Conservation (phyloP, 192 early-diverging fungal genomes). For the Coemansia furcata region DNA sequence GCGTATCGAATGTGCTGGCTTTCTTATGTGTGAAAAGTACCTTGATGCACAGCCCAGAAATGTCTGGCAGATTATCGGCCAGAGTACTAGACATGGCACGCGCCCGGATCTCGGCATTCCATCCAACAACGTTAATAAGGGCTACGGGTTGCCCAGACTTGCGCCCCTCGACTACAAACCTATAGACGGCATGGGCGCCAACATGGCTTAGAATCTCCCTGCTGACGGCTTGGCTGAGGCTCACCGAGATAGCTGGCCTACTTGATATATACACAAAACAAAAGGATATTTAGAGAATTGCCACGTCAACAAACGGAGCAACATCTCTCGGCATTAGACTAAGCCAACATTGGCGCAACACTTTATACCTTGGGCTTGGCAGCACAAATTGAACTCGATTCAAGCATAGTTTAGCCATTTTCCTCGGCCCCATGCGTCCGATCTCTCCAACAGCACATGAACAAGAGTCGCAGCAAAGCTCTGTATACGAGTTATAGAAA, state of each 20-base stretch:
- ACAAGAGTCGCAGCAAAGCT: slow-evolving; percentile 25
- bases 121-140: slow-evolving; percentile 42
- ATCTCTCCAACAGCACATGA: slow-evolving; percentile 25
- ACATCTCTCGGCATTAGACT: background rate
- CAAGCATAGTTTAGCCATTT: slow-evolving; percentile 23
- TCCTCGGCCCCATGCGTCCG: slow-evolving; percentile 29
- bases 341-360: background rate
- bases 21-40: slow-evolving; percentile 16
- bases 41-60: slow-evolving; percentile 18
- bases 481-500: slow-evolving; percentile 32
- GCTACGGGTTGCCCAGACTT: slow-evolving; percentile 27
- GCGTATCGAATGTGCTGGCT: slow-evolving; percentile 14
- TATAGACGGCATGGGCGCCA: slow-evolving; percentile 50
- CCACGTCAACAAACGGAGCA: background rate
- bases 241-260: slow-evolving; percentile 12
- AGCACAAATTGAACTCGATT: slow-evolving; percentile 13
- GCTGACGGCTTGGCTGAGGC: slow-evolving; percentile 23
- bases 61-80: background rate
- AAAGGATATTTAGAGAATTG: background rate
- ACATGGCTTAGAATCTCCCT: slow-evolving; percentile 43
- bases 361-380: slow-evolving; percentile 4
- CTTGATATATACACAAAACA: background rate
- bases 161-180: slow-evolving; percentile 44
- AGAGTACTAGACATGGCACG: background rate
- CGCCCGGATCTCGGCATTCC: slow-evolving; percentile 41